These are phyloP conservation scores for Trametes gibbosa DNA, from an alignment of 768 basidiomycete species.

Conservation along the genomic window DNA sequence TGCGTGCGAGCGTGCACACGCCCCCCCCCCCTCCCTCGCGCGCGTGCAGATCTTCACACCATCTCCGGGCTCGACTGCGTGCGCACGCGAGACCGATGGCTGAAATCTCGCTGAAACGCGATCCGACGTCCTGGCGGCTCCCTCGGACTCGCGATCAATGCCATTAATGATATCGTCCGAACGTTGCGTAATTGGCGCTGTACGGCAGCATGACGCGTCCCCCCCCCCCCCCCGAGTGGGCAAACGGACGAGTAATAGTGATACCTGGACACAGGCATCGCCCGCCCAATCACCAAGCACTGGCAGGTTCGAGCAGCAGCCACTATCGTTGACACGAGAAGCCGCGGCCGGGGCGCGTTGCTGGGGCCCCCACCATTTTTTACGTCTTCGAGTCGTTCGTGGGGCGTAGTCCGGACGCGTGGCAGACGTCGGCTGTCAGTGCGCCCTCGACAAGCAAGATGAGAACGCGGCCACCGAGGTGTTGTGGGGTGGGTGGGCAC, in stretches of 20 bases:
- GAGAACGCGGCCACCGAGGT: not conserved
- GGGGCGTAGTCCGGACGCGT: not conserved
- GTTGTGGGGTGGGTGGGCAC: not conserved
- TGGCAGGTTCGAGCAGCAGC: not conserved
- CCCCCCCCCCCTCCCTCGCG: not conserved
- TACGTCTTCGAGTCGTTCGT: conserved; percentile 6
- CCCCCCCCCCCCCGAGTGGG: not conserved
- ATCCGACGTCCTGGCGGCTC: not conserved
- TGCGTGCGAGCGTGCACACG: not conserved
- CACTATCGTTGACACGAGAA: not conserved
- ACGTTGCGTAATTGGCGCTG: not conserved
- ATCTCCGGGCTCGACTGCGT: not conserved
- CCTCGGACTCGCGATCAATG: not conserved
- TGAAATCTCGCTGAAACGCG: conserved; percentile 3
- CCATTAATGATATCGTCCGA: not conserved
- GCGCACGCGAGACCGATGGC: not conserved
- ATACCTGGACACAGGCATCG: no score
- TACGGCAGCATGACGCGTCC: not conserved
- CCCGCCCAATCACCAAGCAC: no score
- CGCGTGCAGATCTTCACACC: not conserved
- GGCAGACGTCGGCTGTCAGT: not conserved
- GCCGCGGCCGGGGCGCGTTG: no score
- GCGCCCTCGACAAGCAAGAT: not conserved
- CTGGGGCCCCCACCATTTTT: no score
- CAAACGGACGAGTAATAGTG: no score